Percentiles rank a stretch among this genome's conserved stretches.
Conservation (phyloP, 495 filamentous ascomycete species). For the Aspergillus ellipticus region DNA sequence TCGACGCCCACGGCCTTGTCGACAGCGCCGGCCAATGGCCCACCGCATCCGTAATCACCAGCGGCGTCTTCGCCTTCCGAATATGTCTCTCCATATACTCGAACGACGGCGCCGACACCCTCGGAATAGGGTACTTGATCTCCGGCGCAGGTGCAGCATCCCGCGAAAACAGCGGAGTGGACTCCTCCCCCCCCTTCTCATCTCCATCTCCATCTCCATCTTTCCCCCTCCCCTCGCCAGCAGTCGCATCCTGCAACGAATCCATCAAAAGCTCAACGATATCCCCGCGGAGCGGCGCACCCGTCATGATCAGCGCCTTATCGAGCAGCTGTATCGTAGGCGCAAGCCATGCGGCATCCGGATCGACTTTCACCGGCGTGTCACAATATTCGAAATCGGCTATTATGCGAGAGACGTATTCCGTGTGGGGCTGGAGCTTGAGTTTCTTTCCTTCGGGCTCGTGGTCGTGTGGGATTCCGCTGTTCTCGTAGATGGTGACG, state of each 20-base stretch:
- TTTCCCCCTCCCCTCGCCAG: neutral
- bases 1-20: slow-evolving; percentile 64
- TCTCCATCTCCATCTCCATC: neutral
- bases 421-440: neutral
- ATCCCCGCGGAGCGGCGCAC: slow-evolving; percentile 60
- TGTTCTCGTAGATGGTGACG: slow-evolving; percentile 29
- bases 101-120: slow-evolving; percentile 45
- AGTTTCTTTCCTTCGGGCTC: neutral
- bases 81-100: slow-evolving; percentile 65
- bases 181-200: neutral
- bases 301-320: slow-evolving; percentile 77
- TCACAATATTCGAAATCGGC: neutral
- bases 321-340: slow-evolving; percentile 66
- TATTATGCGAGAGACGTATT: neutral
- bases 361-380: slow-evolving; percentile 3
- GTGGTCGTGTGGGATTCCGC: slow-evolving; percentile 7
- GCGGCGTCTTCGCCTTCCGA: slow-evolving; percentile 47
- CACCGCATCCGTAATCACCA: slow-evolving; percentile 65
- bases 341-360: slow-evolving; percentile 28
- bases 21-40: slow-evolving; percentile 77
- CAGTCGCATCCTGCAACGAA: slow-evolving; percentile 28
- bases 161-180: slow-evolving; percentile 41
- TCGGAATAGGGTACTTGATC: slow-evolving; percentile 35
- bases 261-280: slow-evolving; percentile 50
- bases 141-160: slow-evolving; percentile 26